Evolutionary conservation across 306 rosid species (phyloP), one percentile per base, ranked within the genome.

Genomic region (Prunus fruticosa): DNA sequence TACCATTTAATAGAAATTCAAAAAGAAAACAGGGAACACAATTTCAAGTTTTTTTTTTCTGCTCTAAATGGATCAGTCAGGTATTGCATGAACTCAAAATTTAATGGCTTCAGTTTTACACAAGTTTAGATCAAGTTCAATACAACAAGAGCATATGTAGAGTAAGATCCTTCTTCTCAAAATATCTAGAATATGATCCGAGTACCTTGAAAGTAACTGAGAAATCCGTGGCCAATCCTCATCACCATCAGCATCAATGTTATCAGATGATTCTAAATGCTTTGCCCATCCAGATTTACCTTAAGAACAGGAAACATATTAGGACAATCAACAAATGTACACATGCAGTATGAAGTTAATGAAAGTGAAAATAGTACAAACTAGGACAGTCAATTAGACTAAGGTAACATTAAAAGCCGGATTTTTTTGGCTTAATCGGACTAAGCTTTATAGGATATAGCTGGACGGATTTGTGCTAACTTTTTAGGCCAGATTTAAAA

Each of bases 211-310:
- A 54, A 87, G 88, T 84, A 85, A 74, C 56, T 80, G 83, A 73
- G 91, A 87, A 79, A 92, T 80, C 65, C 69, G 74, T 57, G 85
- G 78, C 98, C 98, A 94, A 61, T 87, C 97, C 75, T 85, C 86
- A 54, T 94, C 97, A 72, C 57, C 74, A 60, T 80, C 84, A 66
- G 62, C 77, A 76, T 81, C 87, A 47, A 64, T 58, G 77, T 75
- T 74, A 69, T 75, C 80, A 60, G 84, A 87, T 71, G 83, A 67
- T 52, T 90, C 82, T 71, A 78, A 78, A 71, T 54, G 83, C 75
- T 81, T 82, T 54, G 88, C 71, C 53, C 27, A 64, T 67, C 51
- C 89, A 43, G 75, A 77, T 84, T 84, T 78, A 38, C 87, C 93
- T 87, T 67, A 15, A 76, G 68, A 75, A 73, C 34, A 81, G 19